Conservation (phyloP, 2,329 filamentous ascomycete genomes). For the Colletotrichum tamarilloi region DNA sequence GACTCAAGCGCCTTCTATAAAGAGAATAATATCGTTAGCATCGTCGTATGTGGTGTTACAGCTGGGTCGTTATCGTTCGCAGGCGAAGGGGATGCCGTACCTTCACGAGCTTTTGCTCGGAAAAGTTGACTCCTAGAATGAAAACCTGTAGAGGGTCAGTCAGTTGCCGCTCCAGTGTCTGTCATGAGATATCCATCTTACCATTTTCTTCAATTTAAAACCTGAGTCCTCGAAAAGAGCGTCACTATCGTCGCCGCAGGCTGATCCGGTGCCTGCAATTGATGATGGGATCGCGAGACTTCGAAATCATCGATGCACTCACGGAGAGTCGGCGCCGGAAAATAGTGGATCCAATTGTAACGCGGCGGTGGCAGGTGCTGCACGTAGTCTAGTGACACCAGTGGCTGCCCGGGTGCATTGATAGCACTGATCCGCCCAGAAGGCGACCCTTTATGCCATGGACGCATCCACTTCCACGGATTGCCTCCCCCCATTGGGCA, state of each 20-base stretch:
- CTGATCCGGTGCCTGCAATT: neutral
- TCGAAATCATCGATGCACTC: conserved; percentile 14
- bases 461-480: conserved; percentile 10
- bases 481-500: conserved; percentile 32
- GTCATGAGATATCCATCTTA: neutral
- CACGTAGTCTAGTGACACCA: neutral
- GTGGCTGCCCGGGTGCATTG: conserved; percentile 13
- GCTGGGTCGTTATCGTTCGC: neutral
- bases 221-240: neutral
- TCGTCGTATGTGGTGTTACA: conserved; percentile 1
- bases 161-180: neutral
- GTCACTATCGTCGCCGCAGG: neutral
- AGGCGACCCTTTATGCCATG: neutral
- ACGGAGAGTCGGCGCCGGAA: conserved; percentile 33
- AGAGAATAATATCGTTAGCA: conserved; percentile 6
- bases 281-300: conserved; percentile 24
- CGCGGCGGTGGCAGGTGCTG: neutral
- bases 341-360: conserved; percentile 17
- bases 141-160: conserved; percentile 69
- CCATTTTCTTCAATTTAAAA: conserved; percentile 21
- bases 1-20: conserved; percentile 77
- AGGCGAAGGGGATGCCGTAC: conserved; percentile 57
- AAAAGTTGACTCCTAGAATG: conserved; percentile 88
- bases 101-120: conserved; percentile 84
- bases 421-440: neutral